These are phyloP conservation scores for Globisporangium iwayamae DNA, from an alignment of 352 stramenopile species.

Conservation along the genomic window DNA sequence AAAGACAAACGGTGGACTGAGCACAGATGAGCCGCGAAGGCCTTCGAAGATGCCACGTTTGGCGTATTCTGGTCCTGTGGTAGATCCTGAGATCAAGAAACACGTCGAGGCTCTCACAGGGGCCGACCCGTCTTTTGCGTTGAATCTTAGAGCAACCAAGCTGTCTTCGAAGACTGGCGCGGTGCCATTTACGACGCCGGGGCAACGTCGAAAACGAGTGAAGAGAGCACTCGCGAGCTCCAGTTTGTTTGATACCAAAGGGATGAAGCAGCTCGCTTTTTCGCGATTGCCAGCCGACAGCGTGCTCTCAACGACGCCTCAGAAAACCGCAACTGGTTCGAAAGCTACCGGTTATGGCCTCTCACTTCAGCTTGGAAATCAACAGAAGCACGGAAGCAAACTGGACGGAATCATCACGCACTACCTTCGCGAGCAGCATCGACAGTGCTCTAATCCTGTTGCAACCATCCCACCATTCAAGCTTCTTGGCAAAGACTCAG, in stretches of 20 bases:
- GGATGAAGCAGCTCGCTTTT: slow-evolving; percentile 11
- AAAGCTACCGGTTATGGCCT: background rate
- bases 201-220: slow-evolving; percentile 31
- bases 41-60: slow-evolving; percentile 16
- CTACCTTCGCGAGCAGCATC: slow-evolving; percentile 86
- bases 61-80: background rate
- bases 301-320: background rate
- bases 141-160: background rate
- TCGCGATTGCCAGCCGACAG: slow-evolving; percentile 3
- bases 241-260: slow-evolving; percentile 31
- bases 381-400: slow-evolving; percentile 30
- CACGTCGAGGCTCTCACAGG: slow-evolving; percentile 1
- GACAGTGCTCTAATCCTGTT: slow-evolving; percentile 83
- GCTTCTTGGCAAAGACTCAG: slow-evolving; percentile 44
- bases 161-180: background rate
- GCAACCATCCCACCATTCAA: slow-evolving; percentile 86
- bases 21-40: slow-evolving; percentile 12
- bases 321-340: background rate
- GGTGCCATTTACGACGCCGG: slow-evolving; percentile 3
- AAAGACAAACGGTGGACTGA: slow-evolving; percentile 1
- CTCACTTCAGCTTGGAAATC: slow-evolving; percentile 1
- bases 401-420: slow-evolving; percentile 84
- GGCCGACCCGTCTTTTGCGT: background rate
- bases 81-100: slow-evolving; percentile 4
- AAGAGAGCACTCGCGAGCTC: slow-evolving; percentile 20